Conservation (phyloP, 2,329 filamentous ascomycete genomes). For the Fusarium cicatricum region DNA sequence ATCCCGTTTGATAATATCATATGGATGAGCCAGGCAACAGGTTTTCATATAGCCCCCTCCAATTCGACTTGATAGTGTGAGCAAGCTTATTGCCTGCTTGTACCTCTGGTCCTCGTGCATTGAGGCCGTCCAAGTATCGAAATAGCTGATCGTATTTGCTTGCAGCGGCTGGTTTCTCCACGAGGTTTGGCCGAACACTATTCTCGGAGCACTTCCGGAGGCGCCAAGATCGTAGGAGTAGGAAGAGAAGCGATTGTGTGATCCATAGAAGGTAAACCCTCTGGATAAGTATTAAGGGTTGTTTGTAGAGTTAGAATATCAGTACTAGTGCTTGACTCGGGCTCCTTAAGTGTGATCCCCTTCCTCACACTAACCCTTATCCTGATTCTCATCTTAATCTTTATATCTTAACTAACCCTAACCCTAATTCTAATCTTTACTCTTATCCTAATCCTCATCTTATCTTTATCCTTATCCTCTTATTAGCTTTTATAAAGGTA, state of each 20-base stretch:
- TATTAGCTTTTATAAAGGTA: no score
- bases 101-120: neutral
- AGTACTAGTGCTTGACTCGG: no score
- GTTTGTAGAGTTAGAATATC: neutral
- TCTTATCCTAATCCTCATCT: neutral
- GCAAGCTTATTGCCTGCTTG: neutral
- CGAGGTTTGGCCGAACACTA: neutral
- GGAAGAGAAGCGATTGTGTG: neutral
- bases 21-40: neutral
- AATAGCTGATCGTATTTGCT: no score
- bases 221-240: neutral
- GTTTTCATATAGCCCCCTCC: neutral
- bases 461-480: no score
- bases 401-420: no score
- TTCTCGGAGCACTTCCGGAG: neutral
- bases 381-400: no score
- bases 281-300: fast-evolving
- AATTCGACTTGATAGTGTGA: neutral
- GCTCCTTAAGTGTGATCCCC: no score
- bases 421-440: no score
- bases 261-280: no score
- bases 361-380: no score
- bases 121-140: neutral
- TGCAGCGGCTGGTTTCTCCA: no score
- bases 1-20: neutral